Evolutionary conservation across 306 rosid genomes (phyloP).

Genomic region (Cucumis hystrix): DNA sequence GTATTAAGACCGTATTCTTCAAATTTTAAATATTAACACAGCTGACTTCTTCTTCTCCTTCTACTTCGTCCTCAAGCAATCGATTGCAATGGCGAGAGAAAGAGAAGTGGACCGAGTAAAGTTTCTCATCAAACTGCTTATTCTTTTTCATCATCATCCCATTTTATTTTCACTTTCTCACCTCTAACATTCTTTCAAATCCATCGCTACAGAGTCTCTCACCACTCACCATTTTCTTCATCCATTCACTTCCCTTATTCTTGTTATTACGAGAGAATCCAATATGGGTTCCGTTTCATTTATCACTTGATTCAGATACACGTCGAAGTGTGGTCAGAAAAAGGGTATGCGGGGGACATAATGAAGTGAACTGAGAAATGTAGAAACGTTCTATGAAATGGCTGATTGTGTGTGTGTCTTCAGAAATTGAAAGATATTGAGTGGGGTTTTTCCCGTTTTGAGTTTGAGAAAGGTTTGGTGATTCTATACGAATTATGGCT

Average conservation of each 20-base stretch:
- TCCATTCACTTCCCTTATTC: not conserved
- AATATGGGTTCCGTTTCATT: not conserved
- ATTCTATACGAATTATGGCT: slow-evolving; percentile 19
- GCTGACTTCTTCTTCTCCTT: not conserved
- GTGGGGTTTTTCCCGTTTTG: slow-evolving; percentile 16
- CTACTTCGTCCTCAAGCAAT: not conserved
- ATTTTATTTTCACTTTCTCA: not conserved
- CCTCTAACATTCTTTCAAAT: not conserved
- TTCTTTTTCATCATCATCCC: not conserved
- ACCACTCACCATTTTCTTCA: not conserved
- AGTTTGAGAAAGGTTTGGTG: slow-evolving; percentile 25
- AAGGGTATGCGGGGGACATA: not conserved
- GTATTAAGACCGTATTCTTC: not conserved
- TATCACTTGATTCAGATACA: not conserved
- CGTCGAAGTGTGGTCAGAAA: not conserved
- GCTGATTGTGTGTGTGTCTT: not conserved
- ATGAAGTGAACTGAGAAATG: not conserved
- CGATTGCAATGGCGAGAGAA: not conserved
- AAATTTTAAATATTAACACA: not conserved
- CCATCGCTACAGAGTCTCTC: not conserved
- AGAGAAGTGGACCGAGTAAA: not conserved
- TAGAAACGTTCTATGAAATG: not conserved
- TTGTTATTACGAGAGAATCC: not conserved
- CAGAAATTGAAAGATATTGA: not conserved
- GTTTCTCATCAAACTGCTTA: not conserved